These are phyloP conservation scores for Alternaria gaisen DNA, from an alignment of 2,329 filamentous ascomycete genomes.

Conservation along the genomic window DNA sequence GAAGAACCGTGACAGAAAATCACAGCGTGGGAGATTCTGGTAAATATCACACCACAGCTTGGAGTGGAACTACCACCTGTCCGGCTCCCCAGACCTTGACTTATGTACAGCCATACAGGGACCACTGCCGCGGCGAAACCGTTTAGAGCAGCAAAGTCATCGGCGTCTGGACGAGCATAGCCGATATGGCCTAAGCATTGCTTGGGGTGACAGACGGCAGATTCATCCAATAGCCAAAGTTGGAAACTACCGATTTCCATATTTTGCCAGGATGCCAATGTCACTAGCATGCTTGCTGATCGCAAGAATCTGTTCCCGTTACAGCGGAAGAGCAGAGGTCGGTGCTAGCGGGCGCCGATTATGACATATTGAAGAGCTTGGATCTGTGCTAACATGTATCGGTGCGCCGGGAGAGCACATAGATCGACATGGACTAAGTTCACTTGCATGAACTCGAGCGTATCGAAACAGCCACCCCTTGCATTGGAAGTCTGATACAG, in stretches of 20 bases:
- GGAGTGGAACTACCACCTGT: constrained; percentile 18
- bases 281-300: constrained; percentile 14
- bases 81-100: constrained; percentile 34
- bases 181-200: constrained; percentile 11
- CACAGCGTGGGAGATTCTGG: constrained; percentile 11
- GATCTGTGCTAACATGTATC: constrained; percentile 20
- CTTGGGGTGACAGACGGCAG: constrained; percentile 11
- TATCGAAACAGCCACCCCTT: constrained; percentile 12
- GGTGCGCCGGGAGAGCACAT: constrained; percentile 17
- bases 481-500: neutral
- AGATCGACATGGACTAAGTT: constrained; percentile 25
- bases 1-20: constrained; percentile 10
- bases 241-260: constrained; percentile 11
- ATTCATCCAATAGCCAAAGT: constrained; percentile 15
- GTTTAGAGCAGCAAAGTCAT: constrained; percentile 9
- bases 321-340: constrained; percentile 19
- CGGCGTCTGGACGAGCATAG: constrained; percentile 11
- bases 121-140: constrained; percentile 13
- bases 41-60: constrained; percentile 28
- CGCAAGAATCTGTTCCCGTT: constrained; percentile 15
- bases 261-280: constrained; percentile 7
- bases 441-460: constrained; percentile 1
- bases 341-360: constrained; percentile 33
- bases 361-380: constrained; percentile 27
- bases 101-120: constrained; percentile 19